Base-by-base conservation (phyloP, 2,329 filamentous ascomycete genomes). In the Fragosphaeria purpurea region DNA sequence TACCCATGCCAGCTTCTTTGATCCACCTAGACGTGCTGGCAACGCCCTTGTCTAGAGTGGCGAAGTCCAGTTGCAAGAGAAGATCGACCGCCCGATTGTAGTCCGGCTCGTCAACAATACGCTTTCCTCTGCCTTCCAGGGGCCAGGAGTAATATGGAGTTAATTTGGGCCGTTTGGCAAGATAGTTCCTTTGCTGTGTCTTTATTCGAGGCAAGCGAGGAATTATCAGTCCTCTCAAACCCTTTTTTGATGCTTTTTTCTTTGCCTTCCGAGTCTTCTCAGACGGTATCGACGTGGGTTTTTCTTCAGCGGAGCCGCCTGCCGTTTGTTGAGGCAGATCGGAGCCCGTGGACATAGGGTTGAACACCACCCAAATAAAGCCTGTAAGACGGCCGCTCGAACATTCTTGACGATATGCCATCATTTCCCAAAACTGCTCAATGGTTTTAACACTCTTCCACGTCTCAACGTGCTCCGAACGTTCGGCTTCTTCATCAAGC, bases 361-460 rank as follows among this genome's bases (percentile, higher is more conserved):
- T 84, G 57, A 96, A 85, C 0, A 96, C 83, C 32, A 96, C 70
- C 91, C 94, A 98, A 32, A 97, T 75, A 58, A 98, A 98, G 0
- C 94, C 94, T 0, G 95, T 94, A 61, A 95, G 75, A 13, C 90
- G 77, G 0, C 93, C 94, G 37, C 89, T 88, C 1, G 90, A 95
- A 62, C 93, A 98, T 63, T 98, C 93, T 64, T 97, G 93, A 51
- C 93, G 77, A 62, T 87, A 97, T 0, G 90, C 85, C 91, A 98
- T 97, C 77, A 95, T 86, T 55, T 98, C 93, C 93, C 93, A 98
- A 62, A 98, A 98, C 58, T 90, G 83, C n/a, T 90, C 86, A 41
- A 98, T 70, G 0, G 82, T 86, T 62, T 77, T 83, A 31, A 96
- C 82, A 53, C 85, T 89, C 63, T 82, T 86, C 93, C 93, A 98